Conservation (phyloP, 805 yeast genomes). For the Hagleromyces aurorensis region DNA sequence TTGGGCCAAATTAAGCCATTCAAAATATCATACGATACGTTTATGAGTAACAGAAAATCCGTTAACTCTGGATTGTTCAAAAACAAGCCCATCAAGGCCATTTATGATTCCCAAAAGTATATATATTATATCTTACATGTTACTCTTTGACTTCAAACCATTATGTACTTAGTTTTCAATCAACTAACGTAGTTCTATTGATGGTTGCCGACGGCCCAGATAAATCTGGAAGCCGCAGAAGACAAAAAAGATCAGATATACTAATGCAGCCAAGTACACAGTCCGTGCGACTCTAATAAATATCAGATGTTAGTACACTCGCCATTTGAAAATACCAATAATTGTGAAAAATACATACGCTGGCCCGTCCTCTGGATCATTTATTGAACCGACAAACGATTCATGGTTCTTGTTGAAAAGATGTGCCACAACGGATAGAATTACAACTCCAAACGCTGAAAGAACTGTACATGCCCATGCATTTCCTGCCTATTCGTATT, state of each 20-base stretch:
- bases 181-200: constrained; percentile 49
- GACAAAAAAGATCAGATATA: constrained; percentile 68
- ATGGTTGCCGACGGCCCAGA: constrained; percentile 52
- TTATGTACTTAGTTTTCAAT: not conserved
- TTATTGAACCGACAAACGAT: constrained; percentile 84
- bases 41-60: too few relatives aligned
- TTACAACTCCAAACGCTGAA: constrained; percentile 87
- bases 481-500: constrained; percentile 48
- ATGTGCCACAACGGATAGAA: constrained; percentile 75
- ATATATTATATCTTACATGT: constrained; percentile 3
- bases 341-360: constrained; percentile 39
- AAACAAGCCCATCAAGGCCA: too few relatives aligned
- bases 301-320: not conserved
- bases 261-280: constrained; percentile 79
- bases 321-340: not conserved
- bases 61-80: too few relatives aligned
- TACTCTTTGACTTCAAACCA: not conserved
- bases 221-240: constrained; percentile 87
- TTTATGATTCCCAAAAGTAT: constrained; percentile 1
- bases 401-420: constrained; percentile 78
- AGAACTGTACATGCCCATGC: constrained; percentile 95
- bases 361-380: constrained; percentile 87
- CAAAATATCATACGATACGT: too few relatives aligned
- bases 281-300: constrained; percentile 71
- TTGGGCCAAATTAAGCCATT: too few relatives aligned